These are phyloP conservation scores for Pulveroboletus sp. DNA, from an alignment of 768 basidiomycete species.

Conservation along the genomic window DNA sequence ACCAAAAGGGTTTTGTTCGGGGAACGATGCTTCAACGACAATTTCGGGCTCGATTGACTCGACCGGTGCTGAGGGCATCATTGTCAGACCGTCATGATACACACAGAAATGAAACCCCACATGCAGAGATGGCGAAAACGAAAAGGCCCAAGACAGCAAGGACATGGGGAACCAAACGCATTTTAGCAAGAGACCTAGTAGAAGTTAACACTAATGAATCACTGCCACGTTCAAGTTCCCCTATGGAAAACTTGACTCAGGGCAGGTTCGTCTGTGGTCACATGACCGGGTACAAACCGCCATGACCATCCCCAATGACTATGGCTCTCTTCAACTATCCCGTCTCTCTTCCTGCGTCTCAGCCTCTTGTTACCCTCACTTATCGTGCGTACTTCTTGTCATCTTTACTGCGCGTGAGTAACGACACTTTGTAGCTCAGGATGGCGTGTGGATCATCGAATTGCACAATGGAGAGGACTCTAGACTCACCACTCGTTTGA, in stretches of 20 bases:
- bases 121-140: slow-evolving; percentile 29
- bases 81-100: slow-evolving; percentile 2
- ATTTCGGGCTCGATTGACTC: slow-evolving; percentile 54
- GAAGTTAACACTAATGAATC: no score
- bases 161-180: slow-evolving; percentile 35
- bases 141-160: slow-evolving; percentile 28
- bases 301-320: no score
- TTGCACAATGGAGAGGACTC: slow-evolving; percentile 77
- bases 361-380: slow-evolving; percentile 63
- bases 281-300: slow-evolving; percentile 5
- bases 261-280: slow-evolving; percentile 24
- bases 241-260: slow-evolving; percentile 20
- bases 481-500: slow-evolving; percentile 57
- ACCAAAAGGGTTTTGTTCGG: slow-evolving; percentile 71
- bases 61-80: slow-evolving; percentile 16
- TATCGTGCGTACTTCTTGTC: slow-evolving; percentile 45
- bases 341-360: slow-evolving; percentile 44
- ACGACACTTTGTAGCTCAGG: slow-evolving; percentile 32
- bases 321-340: slow-evolving; percentile 28
- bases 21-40: slow-evolving; percentile 52
- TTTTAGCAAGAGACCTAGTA: slow-evolving; percentile 11
- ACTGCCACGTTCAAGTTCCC: no score
- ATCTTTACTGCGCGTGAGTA: background rate
- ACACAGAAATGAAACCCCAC: slow-evolving; percentile 14
- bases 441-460: slow-evolving; percentile 72